Base-by-base conservation (phyloP, 805 yeast species). In the Saccharomycopsis fodiens region DNA sequence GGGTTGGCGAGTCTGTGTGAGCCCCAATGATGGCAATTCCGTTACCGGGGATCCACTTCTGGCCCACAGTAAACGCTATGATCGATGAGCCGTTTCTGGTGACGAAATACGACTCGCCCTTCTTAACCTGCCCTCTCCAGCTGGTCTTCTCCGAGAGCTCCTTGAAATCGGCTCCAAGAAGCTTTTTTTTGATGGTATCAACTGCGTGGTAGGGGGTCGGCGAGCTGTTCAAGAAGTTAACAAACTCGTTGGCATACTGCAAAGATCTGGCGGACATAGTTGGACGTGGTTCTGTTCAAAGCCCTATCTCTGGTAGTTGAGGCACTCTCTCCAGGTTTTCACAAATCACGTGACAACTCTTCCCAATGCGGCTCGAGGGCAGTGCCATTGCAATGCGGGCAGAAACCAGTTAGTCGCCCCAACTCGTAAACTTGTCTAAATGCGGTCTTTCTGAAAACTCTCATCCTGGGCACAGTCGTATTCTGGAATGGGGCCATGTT, bases 121-220 rank as follows among this genome's bases (percentile, higher is more conserved):
- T 67, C 37, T 62, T 53, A 16, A 83, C 64, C 16, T 61, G 56
- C 1, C 76, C 74, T 10, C 72, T 69, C 97, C 97, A 91, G 31
- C 68, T 60, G 8, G 72, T 68, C 37, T 86, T 72, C 63, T 91
- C 97, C 19, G 74, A 68, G 22, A 93, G 62, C 61, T 84, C 93
- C 8, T 59, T 60, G 59, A 86, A 91, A 0, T 95, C 95, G n/a
- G 77, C 74, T 2, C 63, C 59, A 2, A 59, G 46, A 29, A 91
- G 69, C 42, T 68, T 64, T n/a, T 61, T 53, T 56, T 81, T 81
- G 37, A 80, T 78, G 21, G 75, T 73, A 41, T 75, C 73, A 6
- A 89, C 95, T 1, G 88, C 96, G 63, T 93, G 97, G 62, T 88
- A 91, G 0, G 97, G 97, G 0, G 97, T 82, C 15, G 96, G 97